Base-by-base conservation (phyloP, 164 flowering plant genomes). In the Liriodendron chinense region DNA sequence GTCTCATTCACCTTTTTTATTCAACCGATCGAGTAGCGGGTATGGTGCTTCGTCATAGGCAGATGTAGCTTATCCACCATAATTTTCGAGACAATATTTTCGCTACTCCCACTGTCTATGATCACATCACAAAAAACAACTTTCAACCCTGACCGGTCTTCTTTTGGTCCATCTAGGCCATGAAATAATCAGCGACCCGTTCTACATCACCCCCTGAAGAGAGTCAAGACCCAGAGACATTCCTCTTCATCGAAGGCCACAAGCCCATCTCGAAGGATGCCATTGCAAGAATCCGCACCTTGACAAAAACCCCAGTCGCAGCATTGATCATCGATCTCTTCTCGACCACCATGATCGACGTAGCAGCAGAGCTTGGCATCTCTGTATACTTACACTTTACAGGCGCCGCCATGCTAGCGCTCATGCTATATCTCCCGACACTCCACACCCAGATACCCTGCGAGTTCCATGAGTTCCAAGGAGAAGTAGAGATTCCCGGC, bases 371-470 rank as follows among this genome's bases (percentile, higher is more conserved):
- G n/a, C 65, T 86, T 9, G 76, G 72, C 12, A 49, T 85, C 47
- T 84, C 86, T 2, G 73, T 82, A 1, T 88, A 84, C 75, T 3
- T 84, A n/a, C 83, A 65, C 82, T 83, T 78, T 78, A 34, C 43
- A 34, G 69, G 78, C 34, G 82, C 81, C 0, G 70, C 73, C 9
- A 2, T 65, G 10, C 78, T 84, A 7, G 76, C 75, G 6, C 50
- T 84, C 72, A 20, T 78, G 70, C 72, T 81, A 16, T 71, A 83
- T 62, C 67, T 84, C 59, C 82, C 74, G 3, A 62, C n/a, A 13
- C 62, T 75, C 7, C 23, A 76, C 23, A n/a, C 66, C 4, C 57
- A 70, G 64, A 69, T 68, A 13, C 3, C 69, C 0, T 64, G 78
- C 47, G 77, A 75, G 26, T 77, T 74, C 26, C 23, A 2, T 8